Evolutionary conservation across 192 early-diverging fungal genomes (phyloP).

Genomic region (Linnemannia elongata): DNA sequence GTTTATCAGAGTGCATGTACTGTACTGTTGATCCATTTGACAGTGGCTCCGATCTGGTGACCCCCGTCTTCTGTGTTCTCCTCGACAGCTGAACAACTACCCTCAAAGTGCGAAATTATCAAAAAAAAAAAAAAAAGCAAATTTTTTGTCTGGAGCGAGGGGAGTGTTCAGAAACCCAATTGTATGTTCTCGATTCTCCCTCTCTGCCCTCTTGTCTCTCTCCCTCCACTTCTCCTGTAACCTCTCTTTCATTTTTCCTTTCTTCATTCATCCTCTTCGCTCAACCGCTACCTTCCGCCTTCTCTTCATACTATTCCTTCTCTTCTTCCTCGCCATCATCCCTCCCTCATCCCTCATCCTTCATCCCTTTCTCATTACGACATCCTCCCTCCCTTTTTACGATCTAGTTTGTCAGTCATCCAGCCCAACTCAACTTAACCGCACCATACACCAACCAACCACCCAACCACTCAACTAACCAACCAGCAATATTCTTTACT

Average conservation of each 20-base stretch:
- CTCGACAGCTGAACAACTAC: too few species aligned
- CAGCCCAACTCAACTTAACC: not conserved
- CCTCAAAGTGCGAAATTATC: not conserved
- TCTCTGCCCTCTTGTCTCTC: not conserved
- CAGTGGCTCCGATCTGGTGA: not conserved
- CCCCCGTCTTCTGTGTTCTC: not conserved
- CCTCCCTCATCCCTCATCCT: not conserved
- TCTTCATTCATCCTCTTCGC: not conserved
- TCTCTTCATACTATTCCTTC: not conserved
- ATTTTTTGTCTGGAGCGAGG: too few species aligned
- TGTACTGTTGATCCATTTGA: not conserved
- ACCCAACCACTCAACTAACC: not conserved
- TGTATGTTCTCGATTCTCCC: too few species aligned
- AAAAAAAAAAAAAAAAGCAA: not conserved
- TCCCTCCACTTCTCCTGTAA: not conserved
- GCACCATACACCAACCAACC: not conserved
- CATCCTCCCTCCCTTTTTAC: not conserved
- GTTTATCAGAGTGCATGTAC: not conserved
- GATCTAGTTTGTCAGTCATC: slow-evolving; percentile 5
- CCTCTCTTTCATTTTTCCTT: not conserved
- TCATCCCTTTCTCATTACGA: not conserved
- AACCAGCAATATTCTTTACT: too few species aligned
- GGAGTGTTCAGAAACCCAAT: too few species aligned
- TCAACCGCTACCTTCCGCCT: not conserved
- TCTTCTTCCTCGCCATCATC: not conserved